Evolutionary conservation across 78 protist genomes (phyloP).

Genomic region (Parvularia atlantis): DNA sequence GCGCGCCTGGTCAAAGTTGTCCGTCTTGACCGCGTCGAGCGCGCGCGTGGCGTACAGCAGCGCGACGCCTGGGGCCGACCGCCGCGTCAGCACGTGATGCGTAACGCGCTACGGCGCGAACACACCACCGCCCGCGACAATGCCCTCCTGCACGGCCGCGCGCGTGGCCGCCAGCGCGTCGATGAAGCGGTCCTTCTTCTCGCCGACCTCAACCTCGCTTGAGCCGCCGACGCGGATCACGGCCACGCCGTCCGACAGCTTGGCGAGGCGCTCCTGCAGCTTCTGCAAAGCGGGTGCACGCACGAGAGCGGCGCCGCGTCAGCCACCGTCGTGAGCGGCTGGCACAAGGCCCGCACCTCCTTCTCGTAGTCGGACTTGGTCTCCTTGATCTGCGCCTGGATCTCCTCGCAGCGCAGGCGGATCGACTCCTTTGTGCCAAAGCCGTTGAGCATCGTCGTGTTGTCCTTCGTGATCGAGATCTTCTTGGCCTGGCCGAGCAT

Average conservation of each 20-base stretch:
- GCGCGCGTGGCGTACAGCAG: conserved; percentile 59
- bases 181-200: conserved; percentile 94
- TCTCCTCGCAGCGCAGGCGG: conserved; percentile 73
- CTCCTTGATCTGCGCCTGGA: conserved; percentile 57
- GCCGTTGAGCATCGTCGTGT: conserved; percentile 90
- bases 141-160: conserved; percentile 98
- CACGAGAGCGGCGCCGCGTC: too few relatives aligned
- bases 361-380: conserved; percentile 73
- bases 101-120: too few relatives aligned
- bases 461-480: conserved; percentile 71
- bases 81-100: too few relatives aligned
- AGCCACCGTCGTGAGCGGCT: too few relatives aligned
- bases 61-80: too few relatives aligned
- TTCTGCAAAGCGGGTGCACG: too few relatives aligned
- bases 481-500: conserved; percentile 80
- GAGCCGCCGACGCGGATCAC: conserved; percentile 96
- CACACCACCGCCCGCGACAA: conserved; percentile 94
- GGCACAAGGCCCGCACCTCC: too few relatives aligned
- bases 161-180: conserved; percentile 98
- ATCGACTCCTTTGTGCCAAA: conserved; percentile 71
- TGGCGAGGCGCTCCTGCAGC: conserved; percentile 88
- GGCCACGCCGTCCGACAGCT: conserved; percentile 95
- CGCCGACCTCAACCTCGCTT: conserved; percentile 96
- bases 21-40: conserved; percentile 38
- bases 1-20: conserved; percentile 71